phyloP scores from a whole-genome alignment of 192 early-diverging fungal species.

The Haplosporangium gracile region DNA sequence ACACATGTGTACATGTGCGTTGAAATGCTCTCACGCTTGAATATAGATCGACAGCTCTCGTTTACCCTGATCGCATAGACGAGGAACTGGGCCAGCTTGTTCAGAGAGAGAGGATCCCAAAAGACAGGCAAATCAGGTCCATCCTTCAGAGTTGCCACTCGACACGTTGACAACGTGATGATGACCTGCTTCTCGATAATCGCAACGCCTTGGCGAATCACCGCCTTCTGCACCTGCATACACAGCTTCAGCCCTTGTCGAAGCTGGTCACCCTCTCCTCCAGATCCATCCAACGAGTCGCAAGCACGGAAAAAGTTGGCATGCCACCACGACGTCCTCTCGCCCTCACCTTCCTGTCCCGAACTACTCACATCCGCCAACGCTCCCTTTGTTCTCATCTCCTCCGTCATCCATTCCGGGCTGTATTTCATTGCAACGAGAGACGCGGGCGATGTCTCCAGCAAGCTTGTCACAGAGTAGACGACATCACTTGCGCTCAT shows the following conservation, averaged over 20 bases:
- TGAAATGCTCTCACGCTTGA: not conserved
- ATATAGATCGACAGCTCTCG: not conserved
- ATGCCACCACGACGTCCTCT: constrained; percentile 70
- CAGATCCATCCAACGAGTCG: constrained; percentile 80
- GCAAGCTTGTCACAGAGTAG: constrained; percentile 80
- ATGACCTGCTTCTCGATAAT: constrained; percentile 87
- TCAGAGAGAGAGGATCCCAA: constrained; percentile 71
- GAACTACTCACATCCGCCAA: not conserved
- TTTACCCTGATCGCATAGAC: constrained; percentile 81
- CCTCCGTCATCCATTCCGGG: constrained; percentile 51
- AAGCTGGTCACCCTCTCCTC: constrained; percentile 38
- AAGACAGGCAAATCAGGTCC: constrained; percentile 67
- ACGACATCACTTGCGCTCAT: constrained; percentile 88
- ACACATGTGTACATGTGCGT: not conserved
- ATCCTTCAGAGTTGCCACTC: constrained; percentile 79
- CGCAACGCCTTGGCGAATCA: constrained; percentile 82
- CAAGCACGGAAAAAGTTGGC: constrained; percentile 91
- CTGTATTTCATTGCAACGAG: constrained; percentile 52
- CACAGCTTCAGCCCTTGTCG: constrained; percentile 76
- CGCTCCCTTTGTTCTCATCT: constrained; percentile 14
- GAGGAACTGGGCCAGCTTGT: constrained; percentile 86
- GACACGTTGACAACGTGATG: constrained; percentile 80
- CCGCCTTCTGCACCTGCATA: constrained; percentile 79
- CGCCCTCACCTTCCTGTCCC: constrained; percentile 14
- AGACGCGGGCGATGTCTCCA: constrained; percentile 65